Evolutionary conservation across 129 eudicot species (phyloP).

Genomic region (Cynara cardunculus): DNA sequence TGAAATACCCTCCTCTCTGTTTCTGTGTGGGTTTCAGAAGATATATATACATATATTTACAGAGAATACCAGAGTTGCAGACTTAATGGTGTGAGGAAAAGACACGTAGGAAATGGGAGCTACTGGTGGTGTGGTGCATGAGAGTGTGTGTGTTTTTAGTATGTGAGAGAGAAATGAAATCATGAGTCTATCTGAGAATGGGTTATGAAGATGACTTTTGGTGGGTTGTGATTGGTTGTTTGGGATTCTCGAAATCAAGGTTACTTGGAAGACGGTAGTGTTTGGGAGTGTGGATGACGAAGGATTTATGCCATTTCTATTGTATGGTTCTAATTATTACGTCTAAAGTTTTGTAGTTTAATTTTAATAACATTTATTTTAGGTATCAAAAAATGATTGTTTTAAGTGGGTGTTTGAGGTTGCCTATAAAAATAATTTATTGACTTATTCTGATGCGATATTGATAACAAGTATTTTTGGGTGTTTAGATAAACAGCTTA

Average conservation of each 20-base stretch:
- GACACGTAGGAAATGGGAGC: slow-evolving; percentile 2
- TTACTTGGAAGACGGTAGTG: slow-evolving; percentile 3
- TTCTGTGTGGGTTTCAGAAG: background rate
- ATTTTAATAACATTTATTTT: no score
- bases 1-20: background rate
- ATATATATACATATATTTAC: no score
- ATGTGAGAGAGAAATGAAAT: slow-evolving; percentile 13
- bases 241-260: slow-evolving; percentile 43
- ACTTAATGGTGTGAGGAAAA: background rate
- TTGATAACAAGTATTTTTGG: no score
- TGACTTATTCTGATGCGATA: no score
- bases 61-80: background rate
- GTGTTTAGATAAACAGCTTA: no score
- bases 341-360: slow-evolving; percentile 16
- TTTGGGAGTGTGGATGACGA: slow-evolving; percentile 39
- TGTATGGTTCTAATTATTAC: background rate
- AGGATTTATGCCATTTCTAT: slow-evolving; percentile 20
- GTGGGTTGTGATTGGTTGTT: slow-evolving; percentile 76
- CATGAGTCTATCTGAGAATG: slow-evolving; percentile 34
- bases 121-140: slow-evolving; percentile 21
- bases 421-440: no score
- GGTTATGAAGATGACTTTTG: slow-evolving; percentile 53
- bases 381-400: slow-evolving; percentile 16
- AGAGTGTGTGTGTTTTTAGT: slow-evolving; percentile 10
- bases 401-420: no score